phyloP scores from a whole-genome alignment of 225 moss, liverwort and hornwort species.

The Takakia lepidozioides region DNA sequence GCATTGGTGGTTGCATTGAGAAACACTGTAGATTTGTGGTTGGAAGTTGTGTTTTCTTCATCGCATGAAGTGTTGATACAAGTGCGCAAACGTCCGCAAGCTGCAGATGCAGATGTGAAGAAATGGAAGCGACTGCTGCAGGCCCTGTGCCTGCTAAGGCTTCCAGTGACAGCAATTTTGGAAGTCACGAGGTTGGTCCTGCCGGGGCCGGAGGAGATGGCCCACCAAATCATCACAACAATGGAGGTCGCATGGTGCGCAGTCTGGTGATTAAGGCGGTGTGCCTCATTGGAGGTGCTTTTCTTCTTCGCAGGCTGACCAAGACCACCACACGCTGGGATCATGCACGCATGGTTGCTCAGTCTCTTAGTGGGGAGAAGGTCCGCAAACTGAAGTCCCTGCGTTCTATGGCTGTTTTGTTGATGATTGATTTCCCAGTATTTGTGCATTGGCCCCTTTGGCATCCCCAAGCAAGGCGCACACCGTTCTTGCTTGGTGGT shows the following conservation, averaged over 20 bases:
- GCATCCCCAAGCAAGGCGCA: too few relatives aligned
- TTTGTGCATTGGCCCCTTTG: not conserved
- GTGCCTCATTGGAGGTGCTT: conserved; percentile 69
- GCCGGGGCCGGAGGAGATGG: conserved; percentile 17
- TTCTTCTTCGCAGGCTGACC: conserved; percentile 74
- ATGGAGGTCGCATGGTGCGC: conserved; percentile 51
- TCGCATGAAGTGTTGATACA: too few relatives aligned
- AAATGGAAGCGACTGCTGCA: conserved; percentile 44
- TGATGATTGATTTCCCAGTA: not conserved
- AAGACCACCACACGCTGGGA: conserved; percentile 80
- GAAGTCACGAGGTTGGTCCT: conserved; percentile 31
- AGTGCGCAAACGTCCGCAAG: too few relatives aligned
- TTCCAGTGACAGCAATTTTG: conserved; percentile 22
- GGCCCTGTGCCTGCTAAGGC: conserved; percentile 42
- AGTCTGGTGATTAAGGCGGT: conserved; percentile 78
- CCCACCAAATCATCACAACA: conserved; percentile 11
- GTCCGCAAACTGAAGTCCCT: conserved; percentile 12
- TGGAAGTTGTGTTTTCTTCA: too few relatives aligned
- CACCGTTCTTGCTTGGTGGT: too few relatives aligned
- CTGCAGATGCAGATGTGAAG: conserved; percentile 41
- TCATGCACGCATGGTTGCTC: conserved; percentile 75
- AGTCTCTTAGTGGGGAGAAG: conserved; percentile 85
- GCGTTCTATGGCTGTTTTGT: not conserved
- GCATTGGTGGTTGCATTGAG: too few relatives aligned
- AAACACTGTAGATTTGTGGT: too few relatives aligned